phyloP scores from a whole-genome alignment of 2,329 filamentous ascomycete genomes.

The Stromatinia cepivora region DNA sequence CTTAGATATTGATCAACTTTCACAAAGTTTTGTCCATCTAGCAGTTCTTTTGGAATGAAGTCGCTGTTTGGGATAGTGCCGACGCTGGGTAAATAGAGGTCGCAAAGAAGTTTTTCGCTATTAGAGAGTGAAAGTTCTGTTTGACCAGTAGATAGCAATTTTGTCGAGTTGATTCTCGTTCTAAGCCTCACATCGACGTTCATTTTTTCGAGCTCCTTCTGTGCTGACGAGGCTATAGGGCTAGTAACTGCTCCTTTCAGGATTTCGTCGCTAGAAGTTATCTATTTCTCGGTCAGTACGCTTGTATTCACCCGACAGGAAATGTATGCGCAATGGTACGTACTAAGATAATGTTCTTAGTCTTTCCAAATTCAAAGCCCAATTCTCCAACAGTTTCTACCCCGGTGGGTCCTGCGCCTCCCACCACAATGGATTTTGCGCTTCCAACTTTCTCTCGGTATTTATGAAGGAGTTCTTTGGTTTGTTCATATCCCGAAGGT shows the following conservation, averaged over 20 bases:
- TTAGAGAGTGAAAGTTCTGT: constrained; percentile 50
- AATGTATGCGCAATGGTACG: background rate
- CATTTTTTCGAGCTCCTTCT: constrained; percentile 53
- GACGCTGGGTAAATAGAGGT: constrained; percentile 58
- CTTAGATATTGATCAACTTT: constrained; percentile 53
- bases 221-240: constrained; percentile 40
- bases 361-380: constrained; percentile 33
- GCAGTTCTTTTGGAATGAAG: constrained; percentile 49
- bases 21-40: constrained; percentile 49
- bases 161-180: constrained; percentile 45
- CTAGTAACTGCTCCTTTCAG: constrained; percentile 28
- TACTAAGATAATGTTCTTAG: constrained; percentile 37
- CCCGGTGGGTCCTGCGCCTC: constrained; percentile 42
- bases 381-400: constrained; percentile 40
- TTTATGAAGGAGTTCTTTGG: constrained; percentile 30
- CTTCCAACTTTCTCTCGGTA: constrained; percentile 32
- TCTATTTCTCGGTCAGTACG: constrained; percentile 24
- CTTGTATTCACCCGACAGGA: background rate
- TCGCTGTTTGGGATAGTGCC: constrained; percentile 57
- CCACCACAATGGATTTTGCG: constrained; percentile 40
- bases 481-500: constrained; percentile 47
- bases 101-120: constrained; percentile 52
- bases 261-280: constrained; percentile 32
- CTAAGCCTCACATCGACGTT: constrained; percentile 50
- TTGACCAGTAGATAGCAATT: constrained; percentile 46